Evolutionary conservation across 352 stramenopile species (phyloP).

Genomic region (Pythium phragmitis): DNA sequence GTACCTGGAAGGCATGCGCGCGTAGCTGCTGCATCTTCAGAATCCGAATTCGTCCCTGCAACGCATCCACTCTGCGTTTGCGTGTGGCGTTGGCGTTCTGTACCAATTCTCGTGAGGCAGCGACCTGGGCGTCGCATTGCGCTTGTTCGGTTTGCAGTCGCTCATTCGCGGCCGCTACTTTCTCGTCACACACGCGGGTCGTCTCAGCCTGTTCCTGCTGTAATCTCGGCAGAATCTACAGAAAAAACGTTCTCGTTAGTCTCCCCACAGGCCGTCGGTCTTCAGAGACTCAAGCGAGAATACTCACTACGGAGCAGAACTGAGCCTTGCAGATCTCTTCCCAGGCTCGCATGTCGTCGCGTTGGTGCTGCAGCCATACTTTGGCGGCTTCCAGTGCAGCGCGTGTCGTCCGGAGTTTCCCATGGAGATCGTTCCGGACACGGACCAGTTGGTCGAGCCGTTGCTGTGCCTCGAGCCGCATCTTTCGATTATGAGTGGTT

Average conservation of each 20-base stretch:
- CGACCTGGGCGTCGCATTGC: background rate
- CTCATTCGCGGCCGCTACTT: background rate
- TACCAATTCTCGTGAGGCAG: background rate
- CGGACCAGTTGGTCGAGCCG: background rate
- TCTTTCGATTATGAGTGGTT: background rate
- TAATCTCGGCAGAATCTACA: background rate
- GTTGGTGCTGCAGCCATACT: slow-evolving; percentile 12
- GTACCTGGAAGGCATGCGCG: slow-evolving; percentile 16
- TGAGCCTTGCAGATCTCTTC: slow-evolving; percentile 5
- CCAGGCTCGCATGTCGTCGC: slow-evolving; percentile 14
- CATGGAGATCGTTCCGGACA: background rate
- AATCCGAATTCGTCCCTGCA: background rate
- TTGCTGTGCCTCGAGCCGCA: background rate
- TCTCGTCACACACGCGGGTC: background rate
- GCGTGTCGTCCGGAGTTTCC: background rate
- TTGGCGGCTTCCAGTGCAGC: background rate
- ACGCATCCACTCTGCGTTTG: background rate
- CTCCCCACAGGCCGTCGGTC: background rate
- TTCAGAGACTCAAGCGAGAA: background rate
- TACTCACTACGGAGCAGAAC: slow-evolving; percentile 10
- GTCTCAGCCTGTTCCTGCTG: background rate
- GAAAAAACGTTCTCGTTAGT: background rate
- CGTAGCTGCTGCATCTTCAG: slow-evolving; percentile 6
- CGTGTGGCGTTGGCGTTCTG: background rate
- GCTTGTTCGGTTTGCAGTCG: background rate